These are phyloP conservation scores for Aspergillus spinulosporus DNA, from an alignment of 2,329 filamentous ascomycete genomes.

Conservation along the genomic window DNA sequence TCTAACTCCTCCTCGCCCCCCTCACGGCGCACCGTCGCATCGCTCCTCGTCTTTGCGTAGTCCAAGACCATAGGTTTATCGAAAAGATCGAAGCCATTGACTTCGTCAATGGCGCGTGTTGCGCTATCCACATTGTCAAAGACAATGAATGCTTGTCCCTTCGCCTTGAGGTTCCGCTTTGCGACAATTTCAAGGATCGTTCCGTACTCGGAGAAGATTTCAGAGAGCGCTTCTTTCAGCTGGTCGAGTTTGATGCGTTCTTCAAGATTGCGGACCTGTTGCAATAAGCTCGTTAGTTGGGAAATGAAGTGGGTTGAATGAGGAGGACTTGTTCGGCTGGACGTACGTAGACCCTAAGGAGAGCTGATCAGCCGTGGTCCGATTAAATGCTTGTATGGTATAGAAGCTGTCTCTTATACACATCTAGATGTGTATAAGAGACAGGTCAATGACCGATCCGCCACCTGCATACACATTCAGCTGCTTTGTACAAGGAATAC, in stretches of 20 bases:
- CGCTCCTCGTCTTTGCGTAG: conserved; percentile 78
- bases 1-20: conserved; percentile 82
- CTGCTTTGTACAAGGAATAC: too few species aligned
- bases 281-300: conserved; percentile 10
- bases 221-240: conserved; percentile 69
- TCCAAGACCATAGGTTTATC: conserved; percentile 86
- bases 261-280: conserved; percentile 75
- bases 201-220: conserved; percentile 87
- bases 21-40: conserved; percentile 76
- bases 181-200: conserved; percentile 80
- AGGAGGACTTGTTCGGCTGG: conserved; percentile 3
- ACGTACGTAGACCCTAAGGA: conserved; percentile 44
- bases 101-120: conserved; percentile 76
- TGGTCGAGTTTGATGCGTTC: conserved; percentile 83
- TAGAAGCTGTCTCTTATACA: too few species aligned
- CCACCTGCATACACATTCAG: too few species aligned
- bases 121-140: conserved; percentile 83
- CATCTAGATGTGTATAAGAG: too few species aligned
- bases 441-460: too few species aligned
- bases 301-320: conserved; percentile 6
- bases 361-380: conserved; percentile 16
- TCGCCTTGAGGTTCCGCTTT: conserved; percentile 86
- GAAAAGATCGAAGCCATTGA: conserved; percentile 90
- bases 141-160: conserved; percentile 93
- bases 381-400: not conserved